These are phyloP conservation scores for Puccinia horiana DNA, from an alignment of 1,284 basidiomycete species.

Conservation along the genomic window DNA sequence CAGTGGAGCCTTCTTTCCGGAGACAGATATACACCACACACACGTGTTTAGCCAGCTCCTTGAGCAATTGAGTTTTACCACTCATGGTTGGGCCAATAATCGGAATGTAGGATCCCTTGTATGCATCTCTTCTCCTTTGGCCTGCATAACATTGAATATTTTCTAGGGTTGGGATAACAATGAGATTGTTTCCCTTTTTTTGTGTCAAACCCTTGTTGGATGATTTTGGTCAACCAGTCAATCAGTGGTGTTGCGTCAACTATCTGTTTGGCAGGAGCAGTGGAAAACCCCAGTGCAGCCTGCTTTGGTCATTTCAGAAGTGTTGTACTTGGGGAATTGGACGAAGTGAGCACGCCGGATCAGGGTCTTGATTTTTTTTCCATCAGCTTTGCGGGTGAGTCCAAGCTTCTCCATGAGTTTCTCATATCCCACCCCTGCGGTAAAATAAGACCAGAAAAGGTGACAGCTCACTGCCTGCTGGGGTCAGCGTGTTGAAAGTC, in stretches of 20 bases:
- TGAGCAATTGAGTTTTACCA: slow-evolving; percentile 13
- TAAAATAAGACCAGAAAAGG: background rate
- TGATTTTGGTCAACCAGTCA: background rate
- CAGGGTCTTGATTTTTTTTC: background rate
- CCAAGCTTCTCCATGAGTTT: background rate
- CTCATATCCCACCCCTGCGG: background rate
- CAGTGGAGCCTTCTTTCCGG: background rate
- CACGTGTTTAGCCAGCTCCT: slow-evolving; percentile 2
- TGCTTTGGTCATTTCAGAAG: background rate
- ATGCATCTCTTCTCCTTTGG: background rate
- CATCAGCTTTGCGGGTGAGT: background rate
- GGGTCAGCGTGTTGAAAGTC: background rate
- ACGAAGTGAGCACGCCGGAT: slow-evolving; percentile 9
- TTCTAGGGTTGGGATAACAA: background rate
- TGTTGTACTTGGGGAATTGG: background rate
- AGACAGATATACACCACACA: slow-evolving; percentile 6
- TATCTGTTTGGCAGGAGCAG: background rate
- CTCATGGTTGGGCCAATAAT: background rate
- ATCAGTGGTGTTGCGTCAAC: background rate
- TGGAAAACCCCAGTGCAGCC: background rate
- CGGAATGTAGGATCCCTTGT: slow-evolving; percentile 1
- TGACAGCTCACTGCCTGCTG: background rate
- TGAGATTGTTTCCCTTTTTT: background rate
- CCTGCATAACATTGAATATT: background rate
- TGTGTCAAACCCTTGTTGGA: background rate